These are phyloP conservation scores for Phaeotremella skinneri DNA, from an alignment of 768 basidiomycete species.

Conservation along the genomic window DNA sequence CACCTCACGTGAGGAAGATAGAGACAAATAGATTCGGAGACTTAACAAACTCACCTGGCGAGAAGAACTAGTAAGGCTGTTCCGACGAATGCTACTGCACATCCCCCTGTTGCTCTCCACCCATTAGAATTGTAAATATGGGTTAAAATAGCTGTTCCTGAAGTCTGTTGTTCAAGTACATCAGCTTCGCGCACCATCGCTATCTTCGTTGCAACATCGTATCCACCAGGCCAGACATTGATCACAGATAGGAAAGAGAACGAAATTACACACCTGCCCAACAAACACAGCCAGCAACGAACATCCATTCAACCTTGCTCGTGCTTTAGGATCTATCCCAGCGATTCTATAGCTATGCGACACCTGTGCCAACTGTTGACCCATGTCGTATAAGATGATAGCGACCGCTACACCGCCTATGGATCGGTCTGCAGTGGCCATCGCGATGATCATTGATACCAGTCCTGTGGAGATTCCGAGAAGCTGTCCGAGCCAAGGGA, in stretches of 20 bases:
- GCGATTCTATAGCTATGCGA: conserved; percentile 61
- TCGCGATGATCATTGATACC: conserved; percentile 56
- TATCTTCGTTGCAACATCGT: background rate
- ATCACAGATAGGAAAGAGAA: background rate
- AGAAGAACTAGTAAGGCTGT: conserved; percentile 62
- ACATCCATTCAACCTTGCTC: conserved; percentile 74
- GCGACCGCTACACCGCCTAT: conserved; percentile 69
- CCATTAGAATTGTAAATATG: conserved; percentile 67
- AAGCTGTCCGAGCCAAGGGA: conserved; percentile 75
- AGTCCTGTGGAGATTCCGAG: conserved; percentile 54
- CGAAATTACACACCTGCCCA: conserved; percentile 58
- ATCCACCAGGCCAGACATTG: background rate
- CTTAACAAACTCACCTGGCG: conserved; percentile 27
- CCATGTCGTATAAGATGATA: conserved; percentile 67
- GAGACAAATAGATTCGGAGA: background rate
- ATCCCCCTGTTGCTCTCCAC: conserved; percentile 65
- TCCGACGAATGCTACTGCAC: conserved; percentile 62
- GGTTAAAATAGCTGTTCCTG: conserved; percentile 74
- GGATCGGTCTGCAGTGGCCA: conserved; percentile 67
- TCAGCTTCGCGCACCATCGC: conserved; percentile 5
- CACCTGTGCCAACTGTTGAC: conserved; percentile 72
- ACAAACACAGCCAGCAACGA: conserved; percentile 70
- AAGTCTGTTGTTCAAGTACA: conserved; percentile 53
- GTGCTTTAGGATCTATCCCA: conserved; percentile 55
- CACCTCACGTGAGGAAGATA: background rate